Conservation (phyloP, 176 grass and related monocot species). For the Oryza rufipogon region DNA sequence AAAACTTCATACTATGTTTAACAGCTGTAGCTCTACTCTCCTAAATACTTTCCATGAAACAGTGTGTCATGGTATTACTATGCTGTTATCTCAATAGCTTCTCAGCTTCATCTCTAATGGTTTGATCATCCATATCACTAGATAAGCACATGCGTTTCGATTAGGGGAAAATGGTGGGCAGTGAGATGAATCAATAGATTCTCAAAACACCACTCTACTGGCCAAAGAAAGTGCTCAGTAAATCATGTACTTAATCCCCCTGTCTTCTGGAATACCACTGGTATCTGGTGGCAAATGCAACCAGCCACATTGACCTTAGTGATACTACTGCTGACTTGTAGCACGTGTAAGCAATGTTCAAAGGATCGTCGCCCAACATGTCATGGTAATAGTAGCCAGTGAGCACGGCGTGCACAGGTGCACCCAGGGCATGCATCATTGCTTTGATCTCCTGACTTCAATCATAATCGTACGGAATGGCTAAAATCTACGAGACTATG, state of each 20-base stretch:
- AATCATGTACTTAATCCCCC: neutral
- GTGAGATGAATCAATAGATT: neutral
- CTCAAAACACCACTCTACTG: neutral
- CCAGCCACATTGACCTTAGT: neutral
- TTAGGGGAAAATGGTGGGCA: neutral
- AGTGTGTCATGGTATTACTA: conserved; percentile 16
- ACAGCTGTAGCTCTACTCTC: neutral
- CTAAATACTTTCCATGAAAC: conserved; percentile 10
- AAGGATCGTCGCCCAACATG: neutral
- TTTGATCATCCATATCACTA: conserved; percentile 8
- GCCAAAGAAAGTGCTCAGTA: neutral
- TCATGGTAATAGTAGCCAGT: too few species aligned
- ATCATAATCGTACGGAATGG: neutral
- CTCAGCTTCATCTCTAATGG: neutral
- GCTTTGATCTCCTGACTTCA: neutral
- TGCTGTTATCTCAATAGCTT: conserved; percentile 5
- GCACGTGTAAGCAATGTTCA: neutral
- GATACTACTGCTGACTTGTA: neutral
- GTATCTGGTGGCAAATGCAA: conserved; percentile 1
- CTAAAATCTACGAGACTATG: neutral
- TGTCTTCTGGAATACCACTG: neutral
- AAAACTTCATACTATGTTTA: conserved; percentile 3
- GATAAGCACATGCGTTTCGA: neutral
- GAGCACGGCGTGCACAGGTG: neutral
- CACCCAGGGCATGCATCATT: neutral